Conservation (phyloP, 2,329 filamentous ascomycete species). For the Tolypocladium tundrense region DNA sequence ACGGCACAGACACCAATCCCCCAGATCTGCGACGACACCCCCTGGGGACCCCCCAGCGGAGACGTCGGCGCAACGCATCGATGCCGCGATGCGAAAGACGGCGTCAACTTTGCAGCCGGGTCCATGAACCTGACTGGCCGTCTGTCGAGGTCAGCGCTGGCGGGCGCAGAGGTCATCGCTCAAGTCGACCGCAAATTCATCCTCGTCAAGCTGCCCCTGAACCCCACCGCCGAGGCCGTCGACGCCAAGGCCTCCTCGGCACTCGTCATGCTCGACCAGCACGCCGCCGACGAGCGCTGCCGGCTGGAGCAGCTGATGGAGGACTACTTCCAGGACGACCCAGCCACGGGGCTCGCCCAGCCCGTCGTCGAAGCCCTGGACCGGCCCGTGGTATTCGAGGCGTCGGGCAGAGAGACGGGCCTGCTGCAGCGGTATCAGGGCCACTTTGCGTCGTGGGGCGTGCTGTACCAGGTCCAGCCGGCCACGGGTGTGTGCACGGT, state of each 20-base stretch:
- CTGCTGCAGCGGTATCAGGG: constrained; percentile 43
- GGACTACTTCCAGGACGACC: constrained; percentile 31
- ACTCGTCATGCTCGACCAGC: constrained; percentile 79
- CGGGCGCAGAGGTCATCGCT: constrained; percentile 54
- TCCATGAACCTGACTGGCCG: constrained; percentile 24
- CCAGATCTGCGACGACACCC: constrained; percentile 16
- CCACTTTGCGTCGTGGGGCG: constrained; percentile 65
- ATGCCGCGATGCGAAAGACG: constrained; percentile 3
- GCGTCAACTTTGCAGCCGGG: constrained; percentile 17
- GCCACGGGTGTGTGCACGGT: constrained; percentile 19
- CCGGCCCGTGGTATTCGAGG: constrained; percentile 52
- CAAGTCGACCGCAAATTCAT: constrained; percentile 93
- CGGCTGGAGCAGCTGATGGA: constrained; percentile 64
- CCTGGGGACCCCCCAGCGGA: background rate
- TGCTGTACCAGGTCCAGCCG: constrained; percentile 45
- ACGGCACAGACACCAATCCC: constrained; percentile 34
- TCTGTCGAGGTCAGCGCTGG: constrained; percentile 54
- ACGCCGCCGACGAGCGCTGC: constrained; percentile 85
- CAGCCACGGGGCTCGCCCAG: background rate
- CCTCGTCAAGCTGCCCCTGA: constrained; percentile 46
- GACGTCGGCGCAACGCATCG: background rate
- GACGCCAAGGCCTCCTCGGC: constrained; percentile 27
- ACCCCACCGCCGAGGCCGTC: background rate
- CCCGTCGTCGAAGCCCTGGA: constrained; percentile 28
- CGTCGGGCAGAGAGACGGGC: constrained; percentile 48